phyloP scores from a whole-genome alignment of 169 alveolate genomes.

The Babesia ovata region DNA sequence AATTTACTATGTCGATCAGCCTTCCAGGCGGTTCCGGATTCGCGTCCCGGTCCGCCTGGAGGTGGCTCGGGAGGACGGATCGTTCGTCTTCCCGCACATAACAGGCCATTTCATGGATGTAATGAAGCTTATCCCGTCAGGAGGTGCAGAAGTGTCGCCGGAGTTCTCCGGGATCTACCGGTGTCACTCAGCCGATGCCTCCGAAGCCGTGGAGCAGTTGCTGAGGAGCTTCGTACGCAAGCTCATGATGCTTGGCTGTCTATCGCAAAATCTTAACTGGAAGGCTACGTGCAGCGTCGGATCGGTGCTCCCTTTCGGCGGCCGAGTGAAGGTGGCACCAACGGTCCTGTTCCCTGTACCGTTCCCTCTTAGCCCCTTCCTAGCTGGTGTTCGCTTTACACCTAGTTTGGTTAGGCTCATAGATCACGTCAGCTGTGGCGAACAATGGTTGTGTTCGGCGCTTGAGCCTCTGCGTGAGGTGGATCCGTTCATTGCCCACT shows the following conservation, averaged over 20 bases:
- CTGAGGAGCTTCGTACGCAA: conserved; percentile 32
- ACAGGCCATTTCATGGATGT: conserved; percentile 9
- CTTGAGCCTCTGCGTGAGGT: conserved; percentile 21
- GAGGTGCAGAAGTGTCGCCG: conserved; percentile 3
- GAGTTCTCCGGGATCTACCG: background rate
- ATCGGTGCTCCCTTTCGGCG: conserved; percentile 30
- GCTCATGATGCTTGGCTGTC: background rate
- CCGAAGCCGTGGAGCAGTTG: conserved; percentile 18
- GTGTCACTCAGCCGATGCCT: background rate
- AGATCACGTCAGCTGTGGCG: conserved; percentile 43
- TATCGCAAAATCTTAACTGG: conserved; percentile 6
- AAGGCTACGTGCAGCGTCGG: background rate
- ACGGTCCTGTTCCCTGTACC: conserved; percentile 55
- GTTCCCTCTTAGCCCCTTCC: conserved; percentile 30
- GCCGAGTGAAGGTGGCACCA: conserved; percentile 15
- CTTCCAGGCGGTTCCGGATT: conserved; percentile 3
- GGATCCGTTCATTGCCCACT: conserved; percentile 43
- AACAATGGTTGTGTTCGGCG: conserved; percentile 16
- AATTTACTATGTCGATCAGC: conserved; percentile 14
- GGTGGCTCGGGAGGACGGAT: background rate
- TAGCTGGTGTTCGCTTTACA: background rate
- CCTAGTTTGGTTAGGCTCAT: conserved; percentile 32
- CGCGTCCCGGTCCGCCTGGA: conserved; percentile 16
- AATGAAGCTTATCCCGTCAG: background rate
- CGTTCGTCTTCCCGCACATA: conserved; percentile 6